Conservation (phyloP, 2,329 filamentous ascomycete species). For the Tolypocladium capitatum region DNA sequence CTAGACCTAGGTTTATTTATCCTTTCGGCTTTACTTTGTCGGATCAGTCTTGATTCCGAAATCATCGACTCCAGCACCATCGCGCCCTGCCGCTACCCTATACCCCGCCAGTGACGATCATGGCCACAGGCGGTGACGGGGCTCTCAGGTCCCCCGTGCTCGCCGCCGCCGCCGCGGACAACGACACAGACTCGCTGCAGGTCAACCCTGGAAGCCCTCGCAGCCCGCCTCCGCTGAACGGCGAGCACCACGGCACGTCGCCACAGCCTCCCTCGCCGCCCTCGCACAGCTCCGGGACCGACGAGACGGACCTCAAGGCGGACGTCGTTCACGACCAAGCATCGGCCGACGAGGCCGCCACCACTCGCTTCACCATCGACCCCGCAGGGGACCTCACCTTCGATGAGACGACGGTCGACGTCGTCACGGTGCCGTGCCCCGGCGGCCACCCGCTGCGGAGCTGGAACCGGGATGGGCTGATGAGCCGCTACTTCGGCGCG, state of each 20-base stretch:
- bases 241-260: not conserved
- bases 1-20: not conserved
- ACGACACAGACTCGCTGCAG: constrained; percentile 13
- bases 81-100: not conserved
- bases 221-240: constrained; percentile 7
- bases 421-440: constrained; percentile 40
- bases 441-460: constrained; percentile 38
- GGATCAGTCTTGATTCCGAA: not conserved
- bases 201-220: constrained; percentile 15
- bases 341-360: not conserved
- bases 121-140: constrained; percentile 7
- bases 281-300: constrained; percentile 3
- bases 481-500: constrained; percentile 31
- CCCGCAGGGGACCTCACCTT: constrained; percentile 23
- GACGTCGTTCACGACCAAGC: not conserved
- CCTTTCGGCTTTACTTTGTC: not conserved
- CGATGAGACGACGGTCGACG: constrained; percentile 40
- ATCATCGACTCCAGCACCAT: no score
- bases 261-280: not conserved
- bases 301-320: constrained; percentile 4
- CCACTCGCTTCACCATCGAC: constrained; percentile 18
- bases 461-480: constrained; percentile 37
- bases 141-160: constrained; percentile 2
- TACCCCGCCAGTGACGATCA: constrained; percentile 1
- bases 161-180: constrained; percentile 3